Percentiles rank a stretch among this genome's conserved stretches.
Conservation (phyloP, 345 rosid genomes). For the Laguncularia racemosa region DNA sequence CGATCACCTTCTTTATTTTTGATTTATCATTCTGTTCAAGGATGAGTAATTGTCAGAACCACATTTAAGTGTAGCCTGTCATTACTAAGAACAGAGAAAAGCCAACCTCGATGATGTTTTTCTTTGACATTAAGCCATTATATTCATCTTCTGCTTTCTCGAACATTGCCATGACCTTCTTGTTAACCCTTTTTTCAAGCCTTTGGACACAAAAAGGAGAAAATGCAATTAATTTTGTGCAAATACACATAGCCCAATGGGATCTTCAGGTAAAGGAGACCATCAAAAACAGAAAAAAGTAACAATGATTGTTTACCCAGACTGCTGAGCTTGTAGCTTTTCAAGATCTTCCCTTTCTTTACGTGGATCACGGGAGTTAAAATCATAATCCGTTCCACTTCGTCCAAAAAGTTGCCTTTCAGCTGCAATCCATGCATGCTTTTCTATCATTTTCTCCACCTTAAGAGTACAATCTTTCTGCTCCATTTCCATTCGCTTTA, state of each 20-base stretch:
- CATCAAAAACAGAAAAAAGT: background rate
- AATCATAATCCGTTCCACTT: slow-evolving; percentile 95
- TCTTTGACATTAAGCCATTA: slow-evolving; percentile 73
- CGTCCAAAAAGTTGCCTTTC: slow-evolving; percentile 93
- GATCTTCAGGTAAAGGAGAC: background rate
- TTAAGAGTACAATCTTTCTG: slow-evolving; percentile 76
- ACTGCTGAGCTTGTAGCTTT: slow-evolving; percentile 78
- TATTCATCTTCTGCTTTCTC: slow-evolving; percentile 99
- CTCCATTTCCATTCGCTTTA: slow-evolving; percentile 78
- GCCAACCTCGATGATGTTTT: slow-evolving; percentile 83
- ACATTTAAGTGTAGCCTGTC: slow-evolving; percentile 9
- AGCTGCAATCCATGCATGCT: slow-evolving; percentile 91
- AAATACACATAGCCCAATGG: background rate
- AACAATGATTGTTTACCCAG: slow-evolving; percentile 40
- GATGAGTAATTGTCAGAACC: slow-evolving; percentile 3
- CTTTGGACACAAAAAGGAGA: slow-evolving; percentile 28
- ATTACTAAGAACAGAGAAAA: slow-evolving; percentile 11
- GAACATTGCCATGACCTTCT: slow-evolving; percentile 97
- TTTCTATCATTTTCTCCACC: slow-evolving; percentile 85
- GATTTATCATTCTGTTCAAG: slow-evolving; percentile 67
- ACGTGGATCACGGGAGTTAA: slow-evolving; percentile 54
- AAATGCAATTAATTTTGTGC: slow-evolving; percentile 1
- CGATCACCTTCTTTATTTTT: slow-evolving; percentile 88
- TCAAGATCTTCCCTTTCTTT: slow-evolving; percentile 83
- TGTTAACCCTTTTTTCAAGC: slow-evolving; percentile 91